Conservation (phyloP, 768 basidiomycete genomes). For the Serendipita sp. region DNA sequence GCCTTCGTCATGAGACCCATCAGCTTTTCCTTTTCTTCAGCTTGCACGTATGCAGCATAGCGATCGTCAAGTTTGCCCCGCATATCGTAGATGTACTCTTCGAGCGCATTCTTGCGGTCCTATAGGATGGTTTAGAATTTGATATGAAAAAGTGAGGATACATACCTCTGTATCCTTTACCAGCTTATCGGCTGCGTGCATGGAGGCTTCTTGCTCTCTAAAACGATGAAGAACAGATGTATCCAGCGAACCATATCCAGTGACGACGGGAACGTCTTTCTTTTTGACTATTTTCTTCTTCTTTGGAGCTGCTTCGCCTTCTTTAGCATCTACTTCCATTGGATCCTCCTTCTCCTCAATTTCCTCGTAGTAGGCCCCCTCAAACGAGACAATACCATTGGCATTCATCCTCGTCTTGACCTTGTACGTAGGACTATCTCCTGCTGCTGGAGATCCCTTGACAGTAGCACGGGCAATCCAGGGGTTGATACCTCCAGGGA, state of each 20-base stretch:
- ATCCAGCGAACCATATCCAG: conserved; percentile 49
- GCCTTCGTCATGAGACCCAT: conserved; percentile 53
- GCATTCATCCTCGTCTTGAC: conserved; percentile 79
- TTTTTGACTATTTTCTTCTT: conserved; percentile 80
- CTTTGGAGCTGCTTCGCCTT: conserved; percentile 42
- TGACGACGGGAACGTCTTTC: conserved; percentile 60
- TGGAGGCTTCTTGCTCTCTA: conserved; percentile 71
- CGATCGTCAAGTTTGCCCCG: conserved; percentile 83
- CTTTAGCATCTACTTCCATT: conserved; percentile 49
- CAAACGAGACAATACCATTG: conserved; percentile 78
- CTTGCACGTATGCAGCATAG: conserved; percentile 58
- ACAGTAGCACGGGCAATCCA: conserved; percentile 71
- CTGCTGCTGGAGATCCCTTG: conserved; percentile 43
- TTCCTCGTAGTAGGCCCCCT: conserved; percentile 65
- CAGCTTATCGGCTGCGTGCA: conserved; percentile 86
- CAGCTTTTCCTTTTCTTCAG: conserved; percentile 64
- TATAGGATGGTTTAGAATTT: conserved; percentile 17
- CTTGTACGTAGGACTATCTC: conserved; percentile 70
- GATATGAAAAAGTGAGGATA: conserved; percentile 9
- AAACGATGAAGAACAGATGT: conserved; percentile 41
- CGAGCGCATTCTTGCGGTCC: conserved; percentile 97
- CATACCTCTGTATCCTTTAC: conserved; percentile 92
- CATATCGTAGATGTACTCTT: conserved; percentile 96
- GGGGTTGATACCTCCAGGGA: conserved; percentile 72
- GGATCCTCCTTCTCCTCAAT: conserved; percentile 31